Evolutionary conservation across 1,284 basidiomycete genomes (phyloP).

Genomic region (Hemileia vastatrix): DNA sequence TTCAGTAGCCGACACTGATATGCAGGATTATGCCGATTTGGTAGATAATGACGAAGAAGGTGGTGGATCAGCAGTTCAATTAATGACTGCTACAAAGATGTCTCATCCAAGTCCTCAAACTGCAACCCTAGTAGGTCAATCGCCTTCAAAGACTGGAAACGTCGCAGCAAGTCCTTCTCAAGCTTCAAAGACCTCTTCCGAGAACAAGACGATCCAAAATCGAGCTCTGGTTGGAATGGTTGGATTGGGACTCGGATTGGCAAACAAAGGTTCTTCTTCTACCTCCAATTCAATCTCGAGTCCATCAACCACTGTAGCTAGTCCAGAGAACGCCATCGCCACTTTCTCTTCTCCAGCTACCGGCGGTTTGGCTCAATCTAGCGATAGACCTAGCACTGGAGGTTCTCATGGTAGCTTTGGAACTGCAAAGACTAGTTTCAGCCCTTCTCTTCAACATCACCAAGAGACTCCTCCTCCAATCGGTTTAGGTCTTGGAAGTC

Average conservation of each 20-base stretch:
- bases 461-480: background rate
- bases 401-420: background rate
- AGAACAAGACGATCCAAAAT: background rate
- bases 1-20: background rate
- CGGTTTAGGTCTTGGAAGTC: background rate
- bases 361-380: background rate
- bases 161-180: background rate
- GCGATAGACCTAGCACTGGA: background rate
- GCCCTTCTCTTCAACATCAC: background rate
- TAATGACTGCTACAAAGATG: background rate
- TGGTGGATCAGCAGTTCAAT: background rate
- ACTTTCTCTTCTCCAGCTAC: background rate
- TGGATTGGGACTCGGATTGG: background rate
- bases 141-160: background rate
- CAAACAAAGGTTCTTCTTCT: background rate
- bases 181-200: background rate
- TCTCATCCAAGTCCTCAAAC: background rate
- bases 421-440: background rate
- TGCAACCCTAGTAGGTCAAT: background rate
- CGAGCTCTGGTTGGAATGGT: background rate
- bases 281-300: background rate
- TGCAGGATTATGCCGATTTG: background rate
- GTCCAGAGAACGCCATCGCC: background rate
- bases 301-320: background rate
- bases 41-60: background rate